phyloP scores from a whole-genome alignment of 2,329 filamentous ascomycete species.

The Bipolaris sorokiniana region DNA sequence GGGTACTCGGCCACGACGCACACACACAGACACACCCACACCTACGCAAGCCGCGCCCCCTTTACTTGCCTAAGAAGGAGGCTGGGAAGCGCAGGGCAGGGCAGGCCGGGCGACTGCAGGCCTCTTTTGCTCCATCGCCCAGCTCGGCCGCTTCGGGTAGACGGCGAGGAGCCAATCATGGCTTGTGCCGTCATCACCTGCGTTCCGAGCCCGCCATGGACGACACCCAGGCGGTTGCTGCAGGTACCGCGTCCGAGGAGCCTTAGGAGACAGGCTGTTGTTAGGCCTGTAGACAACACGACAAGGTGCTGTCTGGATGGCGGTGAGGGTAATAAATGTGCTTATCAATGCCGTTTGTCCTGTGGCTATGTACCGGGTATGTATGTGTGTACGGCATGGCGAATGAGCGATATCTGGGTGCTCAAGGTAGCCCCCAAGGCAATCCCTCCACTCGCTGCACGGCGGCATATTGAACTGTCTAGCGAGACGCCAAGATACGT shows the following conservation, averaged over 20 bases:
- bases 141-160: slow-evolving; percentile 23
- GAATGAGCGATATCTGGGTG: no score
- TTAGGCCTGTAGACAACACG: not conserved
- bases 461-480: no score
- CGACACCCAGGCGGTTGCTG: slow-evolving; percentile 24
- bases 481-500: not conserved
- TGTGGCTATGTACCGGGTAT: not conserved
- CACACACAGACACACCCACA: not conserved
- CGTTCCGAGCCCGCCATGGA: slow-evolving; percentile 13
- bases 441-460: no score
- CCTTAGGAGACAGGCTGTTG: not conserved
- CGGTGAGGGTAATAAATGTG: not conserved
- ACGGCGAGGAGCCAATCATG: slow-evolving; percentile 36
- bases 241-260: slow-evolving; percentile 29
- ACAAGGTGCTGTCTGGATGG: not conserved
- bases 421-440: no score
- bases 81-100: slow-evolving; percentile 39
- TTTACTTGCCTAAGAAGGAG: slow-evolving; percentile 24
- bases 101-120: slow-evolving; percentile 17
- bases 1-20: slow-evolving; percentile 2
- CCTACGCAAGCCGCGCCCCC: slow-evolving; percentile 21
- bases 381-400: no score
- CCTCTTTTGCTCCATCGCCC: slow-evolving; percentile 31
- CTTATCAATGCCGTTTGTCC: not conserved
- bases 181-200: slow-evolving; percentile 25